phyloP scores from a whole-genome alignment of 2,329 filamentous ascomycete genomes.

The Arthrocladium fulminans region DNA sequence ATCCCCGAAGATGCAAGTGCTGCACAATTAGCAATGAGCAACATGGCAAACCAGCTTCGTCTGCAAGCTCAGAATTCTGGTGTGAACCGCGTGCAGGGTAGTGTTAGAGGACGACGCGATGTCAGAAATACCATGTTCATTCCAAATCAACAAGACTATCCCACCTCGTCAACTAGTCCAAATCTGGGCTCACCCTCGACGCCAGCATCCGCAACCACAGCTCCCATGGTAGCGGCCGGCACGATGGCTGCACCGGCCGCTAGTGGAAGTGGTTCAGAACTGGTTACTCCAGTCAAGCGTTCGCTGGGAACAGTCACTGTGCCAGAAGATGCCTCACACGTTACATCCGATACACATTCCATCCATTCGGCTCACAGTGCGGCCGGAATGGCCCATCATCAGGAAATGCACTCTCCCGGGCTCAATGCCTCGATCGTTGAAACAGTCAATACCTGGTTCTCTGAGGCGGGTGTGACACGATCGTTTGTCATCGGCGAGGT shows the following conservation, averaged over 20 bases:
- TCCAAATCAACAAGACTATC: constrained; percentile 38
- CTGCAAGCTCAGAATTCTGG: constrained; percentile 39
- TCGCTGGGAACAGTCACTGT: constrained; percentile 12
- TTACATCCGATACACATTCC: constrained; percentile 75
- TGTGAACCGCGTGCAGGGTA: constrained; percentile 62
- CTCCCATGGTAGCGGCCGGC: constrained; percentile 16
- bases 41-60: constrained; percentile 42
- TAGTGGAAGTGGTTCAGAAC: constrained; percentile 5
- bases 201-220: constrained; percentile 23
- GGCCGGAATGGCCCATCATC: constrained; percentile 63
- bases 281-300: constrained; percentile 11
- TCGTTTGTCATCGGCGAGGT: constrained; percentile 78
- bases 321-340: constrained; percentile 53
- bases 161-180: constrained; percentile 16
- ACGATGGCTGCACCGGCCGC: constrained; percentile 29
- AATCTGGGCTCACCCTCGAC: constrained; percentile 11
- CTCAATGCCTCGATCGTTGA: constrained; percentile 86
- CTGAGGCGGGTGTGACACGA: constrained; percentile 60
- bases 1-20: constrained; percentile 43
- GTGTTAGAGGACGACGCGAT: constrained; percentile 78
- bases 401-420: constrained; percentile 69
- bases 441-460: constrained; percentile 77
- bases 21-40: constrained; percentile 40
- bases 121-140: constrained; percentile 86
- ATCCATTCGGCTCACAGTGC: constrained; percentile 74